phyloP scores from a whole-genome alignment of 1,284 basidiomycete species.

The Mycena sp. region DNA sequence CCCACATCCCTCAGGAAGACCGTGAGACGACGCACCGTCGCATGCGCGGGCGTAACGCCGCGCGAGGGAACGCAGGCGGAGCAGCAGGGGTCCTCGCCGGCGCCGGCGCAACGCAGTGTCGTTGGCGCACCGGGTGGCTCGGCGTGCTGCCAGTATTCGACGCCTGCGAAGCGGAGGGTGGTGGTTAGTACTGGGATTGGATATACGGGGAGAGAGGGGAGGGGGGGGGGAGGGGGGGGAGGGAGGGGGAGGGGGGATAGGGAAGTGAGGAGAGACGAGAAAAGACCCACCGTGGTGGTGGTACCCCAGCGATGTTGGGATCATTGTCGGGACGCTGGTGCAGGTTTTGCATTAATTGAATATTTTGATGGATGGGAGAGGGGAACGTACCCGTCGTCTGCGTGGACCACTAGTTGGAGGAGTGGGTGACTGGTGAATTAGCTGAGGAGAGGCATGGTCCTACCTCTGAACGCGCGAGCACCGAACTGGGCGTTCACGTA shows the following conservation, averaged over 20 bases:
- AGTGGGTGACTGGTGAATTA: constrained; percentile 38
- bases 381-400: constrained; percentile 51
- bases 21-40: constrained; percentile 30
- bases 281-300: constrained; percentile 48
- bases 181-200: too few species aligned
- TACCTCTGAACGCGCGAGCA: constrained; percentile 21
- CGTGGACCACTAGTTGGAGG: constrained; percentile 54
- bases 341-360: not conserved
- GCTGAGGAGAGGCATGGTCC: not conserved
- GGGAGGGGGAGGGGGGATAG: not conserved
- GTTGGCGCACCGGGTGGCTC: constrained; percentile 35
- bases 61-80: constrained; percentile 38
- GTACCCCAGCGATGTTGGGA: constrained; percentile 45
- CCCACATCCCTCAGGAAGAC: not conserved
- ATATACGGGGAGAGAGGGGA: not conserved
- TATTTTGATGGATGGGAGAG: not conserved
- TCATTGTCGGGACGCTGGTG: constrained; percentile 42
- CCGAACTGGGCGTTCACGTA: constrained; percentile 54
- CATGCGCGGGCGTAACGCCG: constrained; percentile 40
- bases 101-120: constrained; percentile 34
- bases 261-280: not conserved
- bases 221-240: not conserved
- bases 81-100: constrained; percentile 43
- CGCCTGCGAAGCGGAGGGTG: constrained; percentile 23
- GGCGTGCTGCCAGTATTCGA: constrained; percentile 43